Base-by-base conservation (phyloP, 345 rosid genomes). In the Aquilaria malaccensis region DNA sequence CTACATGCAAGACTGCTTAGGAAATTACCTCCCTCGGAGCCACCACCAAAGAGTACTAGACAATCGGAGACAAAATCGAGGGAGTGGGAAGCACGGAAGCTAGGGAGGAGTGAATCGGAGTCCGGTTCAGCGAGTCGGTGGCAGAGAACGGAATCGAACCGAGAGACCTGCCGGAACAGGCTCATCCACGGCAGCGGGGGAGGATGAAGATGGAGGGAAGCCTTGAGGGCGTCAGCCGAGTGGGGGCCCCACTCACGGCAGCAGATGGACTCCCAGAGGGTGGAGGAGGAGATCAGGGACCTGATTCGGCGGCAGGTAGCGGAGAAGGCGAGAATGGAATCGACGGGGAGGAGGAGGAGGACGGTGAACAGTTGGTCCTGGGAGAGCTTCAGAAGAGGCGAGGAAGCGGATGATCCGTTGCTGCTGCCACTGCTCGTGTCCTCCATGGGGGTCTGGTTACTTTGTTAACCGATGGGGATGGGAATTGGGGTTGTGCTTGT, bases 71-170 rank as follows among this genome's bases (percentile, higher is more conserved):
- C 88, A 56, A 89, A 87, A 62, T 87, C 84, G 79, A 94, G 88
- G 63, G 95, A 86, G 83, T 94, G 99, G 66, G 99, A 94, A 48
- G 99, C 99, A 62, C 99, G 82, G 14, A 92, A 87, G 60, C 67
- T 63, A 9, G 96, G 99, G 14, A 84, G 54, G 60, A 64, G 33
- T 32, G 74, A 77, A 49, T 79, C 65, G 15, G 63, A 72, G 37
- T 50, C 77, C 63, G 70, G 66, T 71, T 81, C 76, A 14, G 80
- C 56, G 47, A 90, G 81, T 53, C 64, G 76, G 49, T 68, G 83
- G 76, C 92, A 87, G 41, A 72, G 62, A 55, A 90, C 80, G 11
- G 85, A 76, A 60, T 88, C 95, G 54, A 94, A 78, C 64, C 37
- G 75, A 51, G 71, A 73, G 49, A 86, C 83, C 62, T 80, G 75